Base-by-base conservation (phyloP, 306 rosid genomes). In the Luffa aegyptiaca region DNA sequence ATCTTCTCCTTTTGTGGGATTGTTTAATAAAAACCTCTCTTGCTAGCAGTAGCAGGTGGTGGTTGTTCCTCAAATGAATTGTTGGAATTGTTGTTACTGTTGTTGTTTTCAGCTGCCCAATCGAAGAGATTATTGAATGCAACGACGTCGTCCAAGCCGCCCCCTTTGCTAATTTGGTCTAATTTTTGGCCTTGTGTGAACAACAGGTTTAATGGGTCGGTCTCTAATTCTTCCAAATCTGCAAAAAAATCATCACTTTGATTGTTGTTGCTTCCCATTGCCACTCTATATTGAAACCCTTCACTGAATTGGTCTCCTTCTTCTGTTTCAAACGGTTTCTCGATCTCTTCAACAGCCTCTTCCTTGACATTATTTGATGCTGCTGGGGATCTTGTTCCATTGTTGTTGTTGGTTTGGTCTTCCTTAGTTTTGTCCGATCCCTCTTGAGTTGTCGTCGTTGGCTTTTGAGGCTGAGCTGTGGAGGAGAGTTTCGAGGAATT, bases 161-260 rank as follows among this genome's bases (percentile, higher is more conserved):
- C 71, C 0, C 31, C 49, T 66, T 39, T 39, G 73, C 5, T 7
- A 5, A 42, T 42, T 66, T 66, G 73, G 3, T 66, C 33, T 39
- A 41, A 66, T 41, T 58, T 31, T 35, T 83, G 85, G 17, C 82
- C 90, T 85, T 80, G 90, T 6, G 81, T 72, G 49, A 90, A 88
- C 88, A 88, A 83, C 10, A 88, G 82, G 80, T 84, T 79, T 18
- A 86, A 78, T 14, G 94, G 90, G 78, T 90, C 88, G 35, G 81
- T 80, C 73, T 85, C 85, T 14, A 90, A 81, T 80, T 90, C 94
- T 16, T 80, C 94, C 83, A 90, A 90, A 8, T 84, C 94, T 8
- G 94, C 90, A 84, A 90, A 90, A 61, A 88, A 88, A 20, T 90
- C 93, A 44, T 88, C 88, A 77, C 21, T n/a, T 41, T 61, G 65